These are phyloP conservation scores for Fusarium bulbicola DNA, from an alignment of 2,329 filamentous ascomycete genomes.

Conservation along the genomic window DNA sequence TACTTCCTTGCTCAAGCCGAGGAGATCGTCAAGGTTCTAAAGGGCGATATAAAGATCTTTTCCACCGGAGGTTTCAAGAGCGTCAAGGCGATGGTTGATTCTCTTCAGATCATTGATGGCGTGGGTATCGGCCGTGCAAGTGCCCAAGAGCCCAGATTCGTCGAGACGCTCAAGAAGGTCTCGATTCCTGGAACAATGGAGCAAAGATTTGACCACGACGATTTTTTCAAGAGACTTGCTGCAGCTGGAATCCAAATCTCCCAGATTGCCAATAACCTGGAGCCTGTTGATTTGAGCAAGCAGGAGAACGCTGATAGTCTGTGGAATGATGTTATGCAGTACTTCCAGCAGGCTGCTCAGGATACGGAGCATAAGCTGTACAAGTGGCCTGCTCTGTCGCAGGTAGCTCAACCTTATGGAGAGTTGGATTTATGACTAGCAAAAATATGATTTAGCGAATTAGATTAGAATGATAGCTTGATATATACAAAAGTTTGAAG, in stretches of 20 bases:
- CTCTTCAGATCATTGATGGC: constrained; percentile 18
- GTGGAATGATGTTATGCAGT: constrained; percentile 13
- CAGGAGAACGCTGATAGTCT: constrained; percentile 20
- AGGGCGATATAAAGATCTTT: constrained; percentile 19
- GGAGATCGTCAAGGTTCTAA: constrained; percentile 50
- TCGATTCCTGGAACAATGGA: neutral
- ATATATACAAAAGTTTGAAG: neutral
- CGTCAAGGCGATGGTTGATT: constrained; percentile 13
- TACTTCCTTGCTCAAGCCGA: constrained; percentile 69
- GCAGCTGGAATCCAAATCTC: constrained; percentile 19
- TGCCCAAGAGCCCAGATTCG: constrained; percentile 15
- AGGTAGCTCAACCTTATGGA: constrained; percentile 14
- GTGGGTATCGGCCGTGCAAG: constrained; percentile 14
- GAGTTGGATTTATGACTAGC: neutral
- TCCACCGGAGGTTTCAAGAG: constrained; percentile 30
- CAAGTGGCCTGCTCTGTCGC: constrained; percentile 12
- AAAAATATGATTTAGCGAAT: neutral
- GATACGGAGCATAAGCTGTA: constrained; percentile 9
- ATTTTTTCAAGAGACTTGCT: constrained; percentile 3
- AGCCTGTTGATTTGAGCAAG: constrained; percentile 15
- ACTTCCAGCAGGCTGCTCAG: neutral
- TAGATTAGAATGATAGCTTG: neutral
- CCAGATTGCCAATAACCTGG: constrained; percentile 17
- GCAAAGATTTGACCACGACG: constrained; percentile 10
- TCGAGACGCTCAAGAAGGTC: constrained; percentile 4